phyloP scores from a whole-genome alignment of 2,329 filamentous ascomycete species.

The Trichothecium roseum region DNA sequence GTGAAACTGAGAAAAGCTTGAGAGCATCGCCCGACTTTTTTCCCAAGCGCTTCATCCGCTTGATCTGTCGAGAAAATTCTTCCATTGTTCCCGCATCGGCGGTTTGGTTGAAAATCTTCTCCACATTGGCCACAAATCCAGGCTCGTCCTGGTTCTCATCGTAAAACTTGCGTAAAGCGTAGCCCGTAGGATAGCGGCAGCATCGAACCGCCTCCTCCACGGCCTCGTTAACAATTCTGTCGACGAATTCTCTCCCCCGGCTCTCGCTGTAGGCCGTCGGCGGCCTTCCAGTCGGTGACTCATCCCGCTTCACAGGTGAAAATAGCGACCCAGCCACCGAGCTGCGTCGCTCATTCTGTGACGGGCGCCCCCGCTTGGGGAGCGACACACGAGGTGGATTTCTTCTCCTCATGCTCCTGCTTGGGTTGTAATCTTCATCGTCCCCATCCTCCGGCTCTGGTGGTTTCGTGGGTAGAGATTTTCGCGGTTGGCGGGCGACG shows the following conservation, averaged over 20 bases:
- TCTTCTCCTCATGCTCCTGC: no score
- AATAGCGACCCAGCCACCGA: not conserved
- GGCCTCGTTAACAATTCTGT: slow-evolving; percentile 44
- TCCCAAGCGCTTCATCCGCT: slow-evolving; percentile 46
- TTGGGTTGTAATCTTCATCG: no score
- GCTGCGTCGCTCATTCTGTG: not conserved
- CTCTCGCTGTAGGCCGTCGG: slow-evolving; percentile 12
- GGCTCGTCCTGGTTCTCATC: slow-evolving; percentile 43
- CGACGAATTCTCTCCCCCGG: slow-evolving; percentile 26
- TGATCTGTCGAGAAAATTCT: slow-evolving; percentile 40
- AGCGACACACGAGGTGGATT: no score
- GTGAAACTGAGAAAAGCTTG: no score
- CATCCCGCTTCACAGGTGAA: not conserved
- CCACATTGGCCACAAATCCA: slow-evolving; percentile 44
- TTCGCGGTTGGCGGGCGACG: no score
- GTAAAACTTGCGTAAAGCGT: slow-evolving; percentile 48
- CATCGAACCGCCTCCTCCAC: slow-evolving; percentile 47
- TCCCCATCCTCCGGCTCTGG: no score
- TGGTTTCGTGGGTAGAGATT: no score
- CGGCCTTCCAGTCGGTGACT: not conserved
- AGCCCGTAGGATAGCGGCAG: slow-evolving; percentile 51
- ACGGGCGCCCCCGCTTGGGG: no score
- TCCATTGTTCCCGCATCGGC: slow-evolving; percentile 40
- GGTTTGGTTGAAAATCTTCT: slow-evolving; percentile 46
- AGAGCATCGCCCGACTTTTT: slow-evolving; percentile 31